phyloP scores from a whole-genome alignment of 2,329 filamentous ascomycete genomes.

The Chlorencoelia australis region DNA sequence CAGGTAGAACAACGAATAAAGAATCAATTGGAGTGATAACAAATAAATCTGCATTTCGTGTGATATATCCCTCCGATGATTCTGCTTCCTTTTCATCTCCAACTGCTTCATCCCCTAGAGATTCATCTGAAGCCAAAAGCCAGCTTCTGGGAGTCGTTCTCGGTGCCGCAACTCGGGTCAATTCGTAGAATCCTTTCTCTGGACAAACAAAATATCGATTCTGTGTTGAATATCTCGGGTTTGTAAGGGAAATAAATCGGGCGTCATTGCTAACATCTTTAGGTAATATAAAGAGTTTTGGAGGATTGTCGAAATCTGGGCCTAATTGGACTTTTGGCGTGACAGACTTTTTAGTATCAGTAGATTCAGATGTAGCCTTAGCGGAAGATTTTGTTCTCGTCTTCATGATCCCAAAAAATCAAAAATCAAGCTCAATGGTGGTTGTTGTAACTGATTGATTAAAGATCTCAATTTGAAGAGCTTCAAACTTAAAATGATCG shows the following conservation, averaged over 20 bases:
- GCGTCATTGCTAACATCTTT: conserved; percentile 42
- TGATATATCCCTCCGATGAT: conserved; percentile 39
- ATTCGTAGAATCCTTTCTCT: conserved; percentile 53
- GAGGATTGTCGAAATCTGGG: conserved; percentile 31
- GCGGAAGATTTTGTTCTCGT: conserved; percentile 21
- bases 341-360: conserved; percentile 17
- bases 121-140: conserved; percentile 35
- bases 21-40: conserved; percentile 78
- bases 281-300: conserved; percentile 52
- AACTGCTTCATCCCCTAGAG: conserved; percentile 14
- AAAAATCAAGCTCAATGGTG: too few relatives aligned
- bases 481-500: too few relatives aligned
- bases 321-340: conserved; percentile 24
- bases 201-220: conserved; percentile 54
- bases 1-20: conserved; percentile 72
- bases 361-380: conserved; percentile 14
- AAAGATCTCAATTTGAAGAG: background rate
- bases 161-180: conserved; percentile 46
- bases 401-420: conserved; percentile 18
- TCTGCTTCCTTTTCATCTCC: conserved; percentile 15
- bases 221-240: conserved; percentile 45
- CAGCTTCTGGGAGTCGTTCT: conserved; percentile 49
- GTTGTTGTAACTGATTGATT: background rate
- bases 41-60: conserved; percentile 63
- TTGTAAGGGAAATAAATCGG: conserved; percentile 48